Base-by-base conservation (phyloP, 169 alveolate genomes). In the Plasmodium berghei region DNA sequence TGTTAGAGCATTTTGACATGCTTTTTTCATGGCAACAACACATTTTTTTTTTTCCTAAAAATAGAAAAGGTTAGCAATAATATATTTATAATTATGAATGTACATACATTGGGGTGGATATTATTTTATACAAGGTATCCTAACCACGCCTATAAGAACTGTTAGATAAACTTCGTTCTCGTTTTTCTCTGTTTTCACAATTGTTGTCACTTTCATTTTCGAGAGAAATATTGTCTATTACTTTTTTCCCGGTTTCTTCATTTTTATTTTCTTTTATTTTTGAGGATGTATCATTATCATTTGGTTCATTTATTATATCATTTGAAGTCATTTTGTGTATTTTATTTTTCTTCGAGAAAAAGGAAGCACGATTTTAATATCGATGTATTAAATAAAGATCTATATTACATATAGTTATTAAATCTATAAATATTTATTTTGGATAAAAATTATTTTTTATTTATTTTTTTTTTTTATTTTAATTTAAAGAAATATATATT, bases 111-210 rank as follows among this genome's bases (percentile, higher is more conserved):
- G 5, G 64, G n/a, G n/a, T 46, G 28, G 5, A 56, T 24, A 70
- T 42, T 46, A 6, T 14, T 1, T 70, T 55, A 12, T 52, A 52
- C 0, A 52, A 18, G 46, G 5, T 6, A 20, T 8, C 34, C 56
- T 58, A 58, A 75, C 89, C 89, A 63, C 77, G 89, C 6, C 62
- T 64, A 63, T 58, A 73, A 9, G 89, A 75, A 14, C 66, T 77
- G 9, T 28, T 18, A 48, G 89, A 75, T 2, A 67, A 75, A 58
- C 75, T 75, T 64, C 89, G 63, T 18, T 75, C 89, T 58, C 89
- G 52, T 75, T 75, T 75, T 75, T 75, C 89, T 34, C 59, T 75
- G 14, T 40, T 74, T 56, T 75, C 89, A 75, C 46, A 75, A 75
- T 62, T 75, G 58, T 62, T 20, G n/a, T 42, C 73, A 40, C 45